phyloP scores from a whole-genome alignment of 176 grass and related monocot species.

The Aechmea fasciata region DNA sequence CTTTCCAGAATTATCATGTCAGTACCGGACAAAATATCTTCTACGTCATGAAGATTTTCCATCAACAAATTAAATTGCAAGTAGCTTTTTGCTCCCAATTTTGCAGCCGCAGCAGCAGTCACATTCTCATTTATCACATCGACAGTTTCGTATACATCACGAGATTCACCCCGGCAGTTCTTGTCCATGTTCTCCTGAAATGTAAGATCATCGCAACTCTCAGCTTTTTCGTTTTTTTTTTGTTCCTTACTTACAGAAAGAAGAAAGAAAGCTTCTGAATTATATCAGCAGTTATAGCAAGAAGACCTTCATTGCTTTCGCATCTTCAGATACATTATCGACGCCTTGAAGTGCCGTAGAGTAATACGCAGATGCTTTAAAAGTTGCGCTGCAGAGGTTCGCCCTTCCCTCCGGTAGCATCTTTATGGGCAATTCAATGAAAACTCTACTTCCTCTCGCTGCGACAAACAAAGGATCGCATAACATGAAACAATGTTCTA shows the following conservation, averaged over 20 bases:
- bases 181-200: slow-evolving; percentile 27
- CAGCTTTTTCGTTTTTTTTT: background rate
- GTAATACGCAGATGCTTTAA: slow-evolving; percentile 12
- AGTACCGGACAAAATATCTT: slow-evolving; percentile 44
- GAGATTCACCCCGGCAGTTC: slow-evolving; percentile 4
- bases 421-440: slow-evolving; percentile 21
- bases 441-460: no score
- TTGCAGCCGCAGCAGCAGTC: slow-evolving; percentile 26
- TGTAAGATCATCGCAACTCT: slow-evolving; percentile 6
- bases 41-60: slow-evolving; percentile 51
- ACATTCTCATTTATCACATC: slow-evolving; percentile 21
- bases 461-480: background rate
- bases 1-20: slow-evolving; percentile 41
- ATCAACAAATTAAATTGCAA: slow-evolving; percentile 49
- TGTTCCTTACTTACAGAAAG: background rate
- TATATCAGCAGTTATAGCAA: background rate
- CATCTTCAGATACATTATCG: slow-evolving; percentile 19
- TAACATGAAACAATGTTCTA: background rate
- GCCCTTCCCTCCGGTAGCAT: slow-evolving; percentile 18
- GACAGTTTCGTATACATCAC: slow-evolving; percentile 12
- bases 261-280: slow-evolving; percentile 4
- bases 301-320: slow-evolving; percentile 16
- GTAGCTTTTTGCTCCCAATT: slow-evolving; percentile 6
- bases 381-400: background rate
- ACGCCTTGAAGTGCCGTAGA: slow-evolving; percentile 23